Evolutionary conservation across 1,284 basidiomycete genomes (phyloP), one percentile per base, ranked within the genome.

Genomic region (Irpex lacteus): DNA sequence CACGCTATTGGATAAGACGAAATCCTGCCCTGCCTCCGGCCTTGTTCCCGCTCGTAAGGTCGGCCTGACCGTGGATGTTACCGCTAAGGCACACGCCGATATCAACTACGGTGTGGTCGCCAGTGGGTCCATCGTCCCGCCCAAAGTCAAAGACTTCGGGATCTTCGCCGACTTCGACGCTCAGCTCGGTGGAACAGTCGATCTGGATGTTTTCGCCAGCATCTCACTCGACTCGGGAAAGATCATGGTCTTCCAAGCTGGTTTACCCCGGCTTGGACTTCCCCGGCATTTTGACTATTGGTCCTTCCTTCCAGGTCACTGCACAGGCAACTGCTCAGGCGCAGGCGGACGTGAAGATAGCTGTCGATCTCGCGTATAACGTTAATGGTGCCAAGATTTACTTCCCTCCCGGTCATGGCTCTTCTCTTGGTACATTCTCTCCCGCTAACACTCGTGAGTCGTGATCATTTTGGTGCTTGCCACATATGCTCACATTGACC

Each of bases 41-140:
- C 52, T 63, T 32, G 64, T 62, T 18, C 66, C 66, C 9, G 65
- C 65, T 2, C 69, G 77, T 55, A 67, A 66, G 6, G 81, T 76
- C 0, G 68, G 72, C 15, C 66, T 80, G 13, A 76, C 77, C 8
- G 75, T 81, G 5, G 77, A 80, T 62, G 76, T 82, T 0, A 70
- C 77, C 37, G 78, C 78, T 4, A 77, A 80, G 52, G 78, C 72
- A 4, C 60, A 73, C 59, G 78, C 77, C 0, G 67, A 71, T 1
- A 72, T 80, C 18, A 71, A 72, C 21, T 71, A 83, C 52, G 82
- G 82, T 9, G 71, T 82, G 36, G 77, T 75, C 4, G 80, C 77
- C 0, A 72, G 71, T 3, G 83, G 83, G 1, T 79, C 76, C 0
- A 64, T 84, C 18, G 60, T 83, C 3, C 82, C 82, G 1, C 81